These are phyloP conservation scores for Panellus pusillus DNA, from an alignment of 768 basidiomycete genomes.

Conservation along the genomic window DNA sequence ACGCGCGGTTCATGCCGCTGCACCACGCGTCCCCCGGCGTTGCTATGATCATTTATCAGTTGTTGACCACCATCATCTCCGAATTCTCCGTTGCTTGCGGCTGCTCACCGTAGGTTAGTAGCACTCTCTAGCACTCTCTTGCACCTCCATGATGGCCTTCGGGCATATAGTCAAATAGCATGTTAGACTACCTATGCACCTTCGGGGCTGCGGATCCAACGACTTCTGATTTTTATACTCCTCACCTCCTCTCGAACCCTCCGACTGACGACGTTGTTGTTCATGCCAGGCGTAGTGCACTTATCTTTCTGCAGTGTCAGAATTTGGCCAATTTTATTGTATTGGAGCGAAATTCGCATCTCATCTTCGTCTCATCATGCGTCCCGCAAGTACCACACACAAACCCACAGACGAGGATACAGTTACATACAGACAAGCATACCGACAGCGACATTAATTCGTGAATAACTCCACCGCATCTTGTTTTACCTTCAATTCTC, in stretches of 20 bases:
- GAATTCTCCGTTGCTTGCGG: neutral
- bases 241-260: too few relatives aligned
- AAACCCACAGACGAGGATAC: neutral
- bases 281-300: too few relatives aligned
- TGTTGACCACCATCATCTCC: neutral
- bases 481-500: slow-evolving; percentile 7
- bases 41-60: neutral
- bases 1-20: too few relatives aligned
- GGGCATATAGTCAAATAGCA: slow-evolving; percentile 28
- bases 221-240: slow-evolving; percentile 9
- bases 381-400: neutral
- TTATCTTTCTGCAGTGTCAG: too few relatives aligned
- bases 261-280: neutral
- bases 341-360: too few relatives aligned
- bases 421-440: neutral
- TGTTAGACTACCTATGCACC: slow-evolving; percentile 32
- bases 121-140: neutral
- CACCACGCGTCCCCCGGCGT: too few relatives aligned
- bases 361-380: too few relatives aligned
- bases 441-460: neutral
- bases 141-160: slow-evolving; percentile 12
- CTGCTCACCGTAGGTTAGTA: slow-evolving; percentile 6
- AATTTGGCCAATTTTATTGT: too few relatives aligned
- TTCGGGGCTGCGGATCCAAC: slow-evolving; percentile 26
- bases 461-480: slow-evolving; percentile 14